Evolutionary conservation across 2,329 filamentous ascomycete species (phyloP), one percentile per base, ranked within the genome.

Genomic region (Diaporthe helianthi): DNA sequence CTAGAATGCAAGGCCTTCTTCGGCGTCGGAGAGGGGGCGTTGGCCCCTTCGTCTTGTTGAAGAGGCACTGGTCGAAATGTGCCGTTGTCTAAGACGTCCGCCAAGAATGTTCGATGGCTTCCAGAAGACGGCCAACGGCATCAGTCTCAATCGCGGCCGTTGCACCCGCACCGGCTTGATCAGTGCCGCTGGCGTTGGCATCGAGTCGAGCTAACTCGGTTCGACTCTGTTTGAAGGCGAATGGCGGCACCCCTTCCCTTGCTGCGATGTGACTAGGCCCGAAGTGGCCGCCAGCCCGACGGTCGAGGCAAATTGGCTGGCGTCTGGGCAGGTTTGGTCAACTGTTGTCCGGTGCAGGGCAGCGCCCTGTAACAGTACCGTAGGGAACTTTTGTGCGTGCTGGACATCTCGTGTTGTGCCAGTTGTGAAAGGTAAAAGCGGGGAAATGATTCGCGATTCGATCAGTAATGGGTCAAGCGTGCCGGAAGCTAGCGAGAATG

Each of bases 341-440:
- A 61, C 53, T 53, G 47, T 49, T 38, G 58, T 49, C 49, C 47
- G 44, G 46, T 49, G 44, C 41, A 55, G 41, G 65, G 51, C 51
- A 52, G 38, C 49, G 58, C 26, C 65, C 52, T 68, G 51, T 47
- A n/a, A n/a, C n/a, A n/a, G n/a, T n/a, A 47, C 53, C 46, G 64
- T 22, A 51, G 52, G 52, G 26, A 46, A 47, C n/a, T 19, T 54
- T 66, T 66, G 26, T 47, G 52, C 29, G n/a, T 53, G 33, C 12
- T 66, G 38, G n/a, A 66, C 15, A 67, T 58, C 64, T 55, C 38
- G 64, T 55, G 41, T 47, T 65, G 12, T 65, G 51, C 54, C 36
- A 53, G 33, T 65, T 75, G 74, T 77, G 75, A 77, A 76, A 77
- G 76, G 76, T 73, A 74, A 78, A 79, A 71, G 74, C 73, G 73